These are phyloP conservation scores for Sugiyamaella xylanicola DNA, from an alignment of 1,139 yeast species.

Conservation along the genomic window DNA sequence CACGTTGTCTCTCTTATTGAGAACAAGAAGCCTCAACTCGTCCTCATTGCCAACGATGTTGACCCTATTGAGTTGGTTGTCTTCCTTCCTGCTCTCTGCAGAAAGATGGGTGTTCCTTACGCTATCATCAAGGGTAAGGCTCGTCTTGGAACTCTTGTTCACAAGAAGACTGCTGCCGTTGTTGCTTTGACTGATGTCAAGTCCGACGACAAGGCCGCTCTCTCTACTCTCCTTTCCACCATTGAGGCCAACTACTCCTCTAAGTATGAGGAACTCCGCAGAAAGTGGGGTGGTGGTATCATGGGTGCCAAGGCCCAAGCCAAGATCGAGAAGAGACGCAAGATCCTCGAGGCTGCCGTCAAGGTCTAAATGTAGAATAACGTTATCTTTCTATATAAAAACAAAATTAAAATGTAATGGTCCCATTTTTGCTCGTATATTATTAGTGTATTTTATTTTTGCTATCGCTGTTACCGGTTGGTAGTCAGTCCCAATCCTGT, in stretches of 20 bases:
- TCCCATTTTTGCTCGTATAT: too few relatives aligned
- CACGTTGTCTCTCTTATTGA: constrained; percentile 95
- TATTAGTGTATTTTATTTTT: too few relatives aligned
- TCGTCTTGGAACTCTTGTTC: constrained; percentile 95
- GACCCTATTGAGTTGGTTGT: constrained; percentile 98
- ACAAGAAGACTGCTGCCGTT: constrained; percentile 95
- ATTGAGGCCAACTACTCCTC: constrained; percentile 89
- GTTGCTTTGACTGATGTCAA: constrained; percentile 95
- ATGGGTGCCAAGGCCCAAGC: constrained; percentile 91
- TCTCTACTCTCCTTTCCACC: constrained; percentile 89
- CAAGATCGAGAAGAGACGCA: constrained; percentile 61
- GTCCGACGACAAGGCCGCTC: constrained; percentile 91
- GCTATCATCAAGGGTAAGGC: constrained; percentile 99
- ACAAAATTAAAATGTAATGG: constrained; percentile 1
- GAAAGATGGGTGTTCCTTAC: constrained; percentile 99
- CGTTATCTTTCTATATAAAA: constrained; percentile 4
- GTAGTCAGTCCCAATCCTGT: too few relatives aligned
- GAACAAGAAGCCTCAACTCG: constrained; percentile 97
- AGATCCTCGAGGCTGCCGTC: constrained; percentile 51
- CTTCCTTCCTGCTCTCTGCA: constrained; percentile 96
- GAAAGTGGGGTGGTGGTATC: constrained; percentile 99
- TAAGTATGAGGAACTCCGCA: constrained; percentile 92
- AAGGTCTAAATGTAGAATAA: constrained; percentile 40
- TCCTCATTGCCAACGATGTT: constrained; percentile 95
- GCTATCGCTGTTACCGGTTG: too few relatives aligned